Base-by-base conservation (phyloP, 805 yeast species). In the Candida argentea region DNA sequence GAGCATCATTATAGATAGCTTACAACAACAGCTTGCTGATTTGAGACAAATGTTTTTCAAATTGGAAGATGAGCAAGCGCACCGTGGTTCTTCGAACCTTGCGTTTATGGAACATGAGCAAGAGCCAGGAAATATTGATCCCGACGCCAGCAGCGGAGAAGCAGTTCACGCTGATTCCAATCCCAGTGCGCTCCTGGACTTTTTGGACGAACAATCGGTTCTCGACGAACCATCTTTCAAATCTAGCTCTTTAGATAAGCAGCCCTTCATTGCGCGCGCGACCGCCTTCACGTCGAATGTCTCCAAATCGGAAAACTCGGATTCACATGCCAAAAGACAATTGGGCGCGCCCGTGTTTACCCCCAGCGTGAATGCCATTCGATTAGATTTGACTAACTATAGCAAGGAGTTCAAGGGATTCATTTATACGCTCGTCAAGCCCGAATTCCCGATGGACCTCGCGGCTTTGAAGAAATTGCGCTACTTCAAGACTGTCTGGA, bases 1-100 rank as follows among this genome's bases (percentile, higher is more conserved):
- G 44, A 85, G 84, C 42, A 50, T 58, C 10, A 66, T 84, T 9
- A 65, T 86, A 22, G 79, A 68, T 15, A 65, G 73, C 32, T 56
- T 84, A 34, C 75, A 71, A 38, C 67, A 68, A 24, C 94, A 87
- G 57, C 55, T 86, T 35, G 63, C 56, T 16, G 80, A 74, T 30
- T 60, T 85, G 37, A 84, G 81, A 43, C 59, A 57, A 3, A 75
- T 38, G 11, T 51, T 86, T 19, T 70, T 71, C 29, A 66, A 65
- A 26, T 51, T 76, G 37, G 83, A 69, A 31, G 67, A 61, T 19
- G 53, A 58, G 25, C 54, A 50, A 24, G 42, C 37, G 36, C 32
- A 28, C 11, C 31, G 23, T 17, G 13, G 14, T 4, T 10, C 28
- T 6, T 32, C 35, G 6, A 15, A 20, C 5, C 12, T 17, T 5